These are phyloP conservation scores for Marasmius fiardii DNA, from an alignment of 1,284 basidiomycete genomes.

Conservation along the genomic window DNA sequence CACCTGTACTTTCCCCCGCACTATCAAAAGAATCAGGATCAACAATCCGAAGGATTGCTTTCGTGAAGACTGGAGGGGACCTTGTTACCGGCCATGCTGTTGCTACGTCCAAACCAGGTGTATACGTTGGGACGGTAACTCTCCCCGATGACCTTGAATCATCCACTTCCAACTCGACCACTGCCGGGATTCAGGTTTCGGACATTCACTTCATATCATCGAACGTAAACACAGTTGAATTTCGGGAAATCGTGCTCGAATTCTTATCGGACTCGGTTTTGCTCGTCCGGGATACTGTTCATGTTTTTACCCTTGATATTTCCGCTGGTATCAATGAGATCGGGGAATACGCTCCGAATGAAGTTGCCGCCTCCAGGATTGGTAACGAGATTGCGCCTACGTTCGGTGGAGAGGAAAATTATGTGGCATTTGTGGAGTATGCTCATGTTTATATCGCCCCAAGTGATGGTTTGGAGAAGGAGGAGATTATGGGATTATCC, in stretches of 20 bases:
- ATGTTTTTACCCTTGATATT: conserved; percentile 53
- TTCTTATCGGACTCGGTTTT: conserved; percentile 47
- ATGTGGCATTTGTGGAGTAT: conserved; percentile 63
- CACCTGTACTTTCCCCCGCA: conserved; percentile 51
- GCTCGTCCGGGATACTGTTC: conserved; percentile 51
- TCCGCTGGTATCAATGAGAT: too few species aligned
- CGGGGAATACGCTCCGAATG: conserved; percentile 48
- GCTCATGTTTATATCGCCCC: conserved; percentile 58
- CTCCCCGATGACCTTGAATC: conserved; percentile 37
- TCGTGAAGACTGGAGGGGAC: conserved; percentile 58
- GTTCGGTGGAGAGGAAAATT: conserved; percentile 20
- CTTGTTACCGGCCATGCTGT: conserved; percentile 57
- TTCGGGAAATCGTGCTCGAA: conserved; percentile 35
- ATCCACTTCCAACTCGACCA: conserved; percentile 12
- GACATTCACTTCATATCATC: conserved; percentile 42
- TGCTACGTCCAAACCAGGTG: conserved; percentile 56
- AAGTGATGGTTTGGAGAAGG: conserved; percentile 32
- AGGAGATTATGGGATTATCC: conserved; percentile 42
- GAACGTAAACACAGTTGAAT: conserved; percentile 35
- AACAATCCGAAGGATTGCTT: conserved; percentile 52
- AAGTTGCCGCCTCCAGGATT: conserved; percentile 51
- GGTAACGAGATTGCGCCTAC: conserved; percentile 49
- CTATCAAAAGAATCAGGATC: conserved; percentile 1
- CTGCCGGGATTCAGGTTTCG: conserved; percentile 32
- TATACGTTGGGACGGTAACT: conserved; percentile 58